phyloP scores from a whole-genome alignment of 371 early-diverging fungal genomes.

The Apophysomyces elegans region DNA sequence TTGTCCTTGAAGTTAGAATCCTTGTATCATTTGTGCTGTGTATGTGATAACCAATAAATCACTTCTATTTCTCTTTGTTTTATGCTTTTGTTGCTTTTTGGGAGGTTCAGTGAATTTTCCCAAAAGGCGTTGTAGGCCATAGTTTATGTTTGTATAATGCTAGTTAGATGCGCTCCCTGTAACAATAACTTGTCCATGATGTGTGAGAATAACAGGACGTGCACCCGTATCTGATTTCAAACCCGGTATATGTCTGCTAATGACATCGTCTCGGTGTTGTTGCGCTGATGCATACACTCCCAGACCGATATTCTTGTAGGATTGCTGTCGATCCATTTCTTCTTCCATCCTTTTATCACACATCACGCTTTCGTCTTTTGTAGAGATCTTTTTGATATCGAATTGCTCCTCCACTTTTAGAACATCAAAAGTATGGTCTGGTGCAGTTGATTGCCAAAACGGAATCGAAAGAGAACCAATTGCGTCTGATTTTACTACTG shows the following conservation, averaged over 20 bases:
- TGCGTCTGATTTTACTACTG: background rate
- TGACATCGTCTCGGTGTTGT: conserved; percentile 56
- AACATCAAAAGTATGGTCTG: background rate
- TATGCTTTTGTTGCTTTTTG: too few relatives aligned
- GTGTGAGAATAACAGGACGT: conserved; percentile 24
- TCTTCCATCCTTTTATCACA: background rate
- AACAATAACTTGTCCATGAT: conserved; percentile 32
- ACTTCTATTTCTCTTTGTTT: too few relatives aligned
- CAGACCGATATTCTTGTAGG: conserved; percentile 50
- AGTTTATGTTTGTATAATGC: too few relatives aligned
- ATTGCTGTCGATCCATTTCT: conserved; percentile 20
- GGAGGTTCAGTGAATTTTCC: too few relatives aligned
- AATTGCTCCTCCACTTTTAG: background rate
- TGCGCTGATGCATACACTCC: conserved; percentile 60
- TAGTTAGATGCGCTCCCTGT: conserved; percentile 7
- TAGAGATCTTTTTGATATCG: background rate
- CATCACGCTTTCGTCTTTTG: background rate
- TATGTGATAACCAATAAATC: too few relatives aligned
- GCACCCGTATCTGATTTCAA: conserved; percentile 22
- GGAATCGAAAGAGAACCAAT: background rate
- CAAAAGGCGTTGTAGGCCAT: too few relatives aligned
- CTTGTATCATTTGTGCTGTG: too few relatives aligned
- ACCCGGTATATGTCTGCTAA: conserved; percentile 45
- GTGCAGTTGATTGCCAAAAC: background rate
- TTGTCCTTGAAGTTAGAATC: too few relatives aligned